Evolutionary conservation across 805 yeast genomes (phyloP).

Genomic region (Candida tallmaniae): DNA sequence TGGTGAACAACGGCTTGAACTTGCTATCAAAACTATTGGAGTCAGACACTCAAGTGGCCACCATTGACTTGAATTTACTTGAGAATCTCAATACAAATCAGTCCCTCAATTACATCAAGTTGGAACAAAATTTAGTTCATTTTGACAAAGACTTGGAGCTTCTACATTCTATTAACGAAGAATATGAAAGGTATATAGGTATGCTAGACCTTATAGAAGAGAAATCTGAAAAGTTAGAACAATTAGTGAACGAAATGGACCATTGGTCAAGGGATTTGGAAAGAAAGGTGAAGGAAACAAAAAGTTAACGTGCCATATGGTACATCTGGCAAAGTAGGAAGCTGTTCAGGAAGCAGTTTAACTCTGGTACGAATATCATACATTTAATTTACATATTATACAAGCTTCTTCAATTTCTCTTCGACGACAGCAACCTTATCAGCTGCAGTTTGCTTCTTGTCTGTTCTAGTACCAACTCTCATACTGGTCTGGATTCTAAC

Average conservation of each 20-base stretch:
- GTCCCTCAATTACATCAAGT: conserved; percentile 46
- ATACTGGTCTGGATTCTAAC: conserved; percentile 82
- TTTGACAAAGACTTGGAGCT: conserved; percentile 39
- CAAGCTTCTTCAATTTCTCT: conserved; percentile 32
- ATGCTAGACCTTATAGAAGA: conserved; percentile 26
- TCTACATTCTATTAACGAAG: conserved; percentile 23
- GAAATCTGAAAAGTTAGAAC: conserved; percentile 39
- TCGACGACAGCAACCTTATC: conserved; percentile 69
- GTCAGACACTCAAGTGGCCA: conserved; percentile 37
- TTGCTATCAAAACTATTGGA: conserved; percentile 30
- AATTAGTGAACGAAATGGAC: conserved; percentile 53
- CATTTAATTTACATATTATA: conserved; percentile 9
- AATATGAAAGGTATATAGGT: conserved; percentile 19
- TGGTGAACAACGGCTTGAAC: conserved; percentile 26
- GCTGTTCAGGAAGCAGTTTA: background rate
- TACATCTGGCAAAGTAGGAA: no score
- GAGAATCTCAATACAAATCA: conserved; percentile 57
- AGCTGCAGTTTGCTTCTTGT: conserved; percentile 64
- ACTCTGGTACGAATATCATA: conserved; percentile 6
- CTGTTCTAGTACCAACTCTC: conserved; percentile 81
- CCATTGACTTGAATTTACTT: conserved; percentile 44
- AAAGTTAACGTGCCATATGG: background rate
- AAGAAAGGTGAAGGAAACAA: background rate
- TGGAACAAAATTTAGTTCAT: conserved; percentile 35
- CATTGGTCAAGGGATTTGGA: conserved; percentile 43